Evolutionary conservation across 1,139 yeast species (phyloP).

Genomic region (Saccharomyces hybrid): DNA sequence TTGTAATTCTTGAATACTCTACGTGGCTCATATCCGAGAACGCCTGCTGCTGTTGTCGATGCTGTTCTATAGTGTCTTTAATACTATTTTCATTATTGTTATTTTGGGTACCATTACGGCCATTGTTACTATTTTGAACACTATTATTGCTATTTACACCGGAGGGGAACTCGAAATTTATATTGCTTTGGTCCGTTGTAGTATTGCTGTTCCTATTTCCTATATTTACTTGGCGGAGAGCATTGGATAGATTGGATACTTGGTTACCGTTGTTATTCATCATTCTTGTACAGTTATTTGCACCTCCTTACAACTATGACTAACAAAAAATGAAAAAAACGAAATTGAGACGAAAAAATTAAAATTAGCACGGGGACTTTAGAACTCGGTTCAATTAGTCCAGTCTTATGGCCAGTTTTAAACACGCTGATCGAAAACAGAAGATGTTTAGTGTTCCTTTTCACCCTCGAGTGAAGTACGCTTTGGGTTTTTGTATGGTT

Average conservation of each 20-base stretch:
- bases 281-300: neutral
- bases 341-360: neutral
- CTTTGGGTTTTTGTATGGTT: neutral
- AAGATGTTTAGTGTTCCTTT: neutral
- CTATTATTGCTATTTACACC: constrained; percentile 8
- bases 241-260: constrained; percentile 29
- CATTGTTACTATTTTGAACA: constrained; percentile 9
- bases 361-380: neutral
- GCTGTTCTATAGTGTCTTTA: constrained; percentile 14
- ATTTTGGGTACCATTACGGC: constrained; percentile 8
- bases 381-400: neutral
- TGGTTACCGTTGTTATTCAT: constrained; percentile 4
- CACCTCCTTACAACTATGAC: neutral
- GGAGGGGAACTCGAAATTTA: constrained; percentile 16
- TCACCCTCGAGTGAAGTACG: neutral
- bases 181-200: constrained; percentile 23
- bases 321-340: neutral
- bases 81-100: constrained; percentile 16
- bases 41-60: constrained; percentile 13
- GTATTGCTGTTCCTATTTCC: constrained; percentile 17
- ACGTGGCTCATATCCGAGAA: constrained; percentile 13
- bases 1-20: constrained; percentile 50
- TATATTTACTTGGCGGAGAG: constrained; percentile 28
- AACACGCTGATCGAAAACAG: neutral
- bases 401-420: neutral